Evolutionary conservation across 1,139 yeast genomes (phyloP).

Genomic region (Blastobotrys illinoisensis): DNA sequence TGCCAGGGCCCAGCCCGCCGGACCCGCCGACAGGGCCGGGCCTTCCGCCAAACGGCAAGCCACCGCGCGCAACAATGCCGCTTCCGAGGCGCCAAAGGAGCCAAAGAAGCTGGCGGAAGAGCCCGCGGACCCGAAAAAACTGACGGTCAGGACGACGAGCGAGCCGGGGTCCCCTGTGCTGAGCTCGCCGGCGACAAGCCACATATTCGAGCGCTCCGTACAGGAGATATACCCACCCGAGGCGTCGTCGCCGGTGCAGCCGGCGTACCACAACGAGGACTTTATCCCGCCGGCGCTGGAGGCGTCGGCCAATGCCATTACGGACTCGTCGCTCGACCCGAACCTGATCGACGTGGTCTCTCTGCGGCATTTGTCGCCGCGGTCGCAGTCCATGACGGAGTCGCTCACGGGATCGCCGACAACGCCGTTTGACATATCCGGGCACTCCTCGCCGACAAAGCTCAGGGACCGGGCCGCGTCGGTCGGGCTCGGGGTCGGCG

Average conservation of each 20-base stretch:
- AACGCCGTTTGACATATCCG: not conserved
- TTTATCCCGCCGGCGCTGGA: slow-evolving; percentile 80
- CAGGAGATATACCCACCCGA: slow-evolving; percentile 9
- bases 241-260: slow-evolving; percentile 35
- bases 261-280: slow-evolving; percentile 49
- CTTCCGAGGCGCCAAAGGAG: no score
- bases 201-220: slow-evolving; percentile 9
- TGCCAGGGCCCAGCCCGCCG: not conserved
- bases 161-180: slow-evolving; percentile 11
- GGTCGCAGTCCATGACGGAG: slow-evolving; percentile 10
- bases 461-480: not conserved
- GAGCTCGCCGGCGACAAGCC: not conserved
- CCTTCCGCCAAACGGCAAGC: no score
- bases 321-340: slow-evolving; percentile 51
- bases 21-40: not conserved
- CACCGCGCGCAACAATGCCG: no score
- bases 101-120: no score
- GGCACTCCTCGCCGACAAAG: not conserved
- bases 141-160: not conserved
- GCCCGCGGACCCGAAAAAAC: no score
- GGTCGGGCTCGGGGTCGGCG: slow-evolving; percentile 5
- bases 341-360: slow-evolving; percentile 66
- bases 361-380: slow-evolving; percentile 39
- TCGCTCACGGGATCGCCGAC: not conserved
- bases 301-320: slow-evolving; percentile 62